Conservation (phyloP, 768 basidiomycete genomes). For the Lactarius vividus region DNA sequence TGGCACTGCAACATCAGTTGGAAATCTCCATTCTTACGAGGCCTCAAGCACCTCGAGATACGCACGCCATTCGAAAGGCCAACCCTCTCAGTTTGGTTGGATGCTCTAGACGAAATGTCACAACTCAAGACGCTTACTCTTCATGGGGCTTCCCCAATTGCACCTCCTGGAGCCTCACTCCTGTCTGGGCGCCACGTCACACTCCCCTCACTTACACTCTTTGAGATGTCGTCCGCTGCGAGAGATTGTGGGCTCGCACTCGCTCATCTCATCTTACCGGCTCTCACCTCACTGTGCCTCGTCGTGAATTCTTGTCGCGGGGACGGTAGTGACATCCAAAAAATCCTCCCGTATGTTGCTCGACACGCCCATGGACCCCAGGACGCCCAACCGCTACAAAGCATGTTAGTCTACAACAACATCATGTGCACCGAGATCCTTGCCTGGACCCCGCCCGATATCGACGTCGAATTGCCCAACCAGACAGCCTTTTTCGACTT, state of each 20-base stretch:
- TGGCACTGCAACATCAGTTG: constrained; percentile 3
- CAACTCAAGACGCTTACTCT: constrained; percentile 3
- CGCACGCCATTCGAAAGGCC: background rate
- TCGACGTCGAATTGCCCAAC: background rate
- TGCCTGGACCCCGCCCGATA: constrained; percentile 1
- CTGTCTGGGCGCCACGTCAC: background rate
- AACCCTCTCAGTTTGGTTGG: background rate
- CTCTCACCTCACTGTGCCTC: background rate
- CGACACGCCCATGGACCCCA: background rate
- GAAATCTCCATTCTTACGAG: constrained; percentile 6
- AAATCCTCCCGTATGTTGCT: background rate
- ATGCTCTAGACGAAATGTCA: constrained; percentile 1
- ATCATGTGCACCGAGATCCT: background rate
- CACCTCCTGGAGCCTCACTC: background rate
- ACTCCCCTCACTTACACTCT: background rate
- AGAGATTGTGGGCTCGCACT: background rate
- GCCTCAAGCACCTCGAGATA: constrained; percentile 1
- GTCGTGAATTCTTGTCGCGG: background rate
- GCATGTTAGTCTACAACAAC: background rate
- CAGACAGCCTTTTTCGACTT: no score
- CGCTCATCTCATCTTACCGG: background rate
- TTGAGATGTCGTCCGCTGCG: background rate
- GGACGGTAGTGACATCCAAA: background rate
- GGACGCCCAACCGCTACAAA: background rate
- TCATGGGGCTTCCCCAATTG: background rate